Conservation (phyloP, 2,329 filamentous ascomycete species). For the Arachnomyces sp. region DNA sequence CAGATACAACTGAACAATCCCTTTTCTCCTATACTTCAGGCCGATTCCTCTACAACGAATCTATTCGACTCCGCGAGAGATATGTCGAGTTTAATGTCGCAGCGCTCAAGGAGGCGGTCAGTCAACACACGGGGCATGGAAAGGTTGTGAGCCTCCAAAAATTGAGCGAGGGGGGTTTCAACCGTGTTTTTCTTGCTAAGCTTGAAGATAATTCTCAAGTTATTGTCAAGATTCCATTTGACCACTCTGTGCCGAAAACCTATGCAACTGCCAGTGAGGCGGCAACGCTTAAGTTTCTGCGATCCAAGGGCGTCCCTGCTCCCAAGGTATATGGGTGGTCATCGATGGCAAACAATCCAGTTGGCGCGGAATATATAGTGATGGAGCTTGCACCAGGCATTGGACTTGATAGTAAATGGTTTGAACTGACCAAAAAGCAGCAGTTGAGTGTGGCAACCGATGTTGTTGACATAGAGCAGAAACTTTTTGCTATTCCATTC, state of each 20-base stretch:
- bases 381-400: constrained; percentile 18
- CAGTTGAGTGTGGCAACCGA: too few relatives aligned
- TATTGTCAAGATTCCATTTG: constrained; percentile 28
- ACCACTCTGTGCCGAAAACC: constrained; percentile 21
- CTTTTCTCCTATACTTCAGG: constrained; percentile 11
- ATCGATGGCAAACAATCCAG: constrained; percentile 24
- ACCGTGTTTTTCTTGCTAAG: constrained; percentile 25
- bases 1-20: background rate
- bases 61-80: constrained; percentile 6
- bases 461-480: too few relatives aligned
- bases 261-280: constrained; percentile 30
- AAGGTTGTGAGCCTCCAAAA: constrained; percentile 4
- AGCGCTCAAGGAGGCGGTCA: constrained; percentile 7
- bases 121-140: constrained; percentile 4
- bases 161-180: constrained; percentile 28
- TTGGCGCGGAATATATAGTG: constrained; percentile 33
- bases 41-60: constrained; percentile 10
- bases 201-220: constrained; percentile 24
- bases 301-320: constrained; percentile 26
- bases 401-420: too few relatives aligned
- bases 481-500: too few relatives aligned
- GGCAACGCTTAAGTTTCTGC: constrained; percentile 29
- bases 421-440: too few relatives aligned
- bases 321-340: constrained; percentile 30
- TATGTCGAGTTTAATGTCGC: constrained; percentile 10